A percentile compares a stretch with the other conserved stretches of the same genome.
phyloP scores from a whole-genome alignment of 176 grass and related monocot species.

The Phoenix roebelenii region DNA sequence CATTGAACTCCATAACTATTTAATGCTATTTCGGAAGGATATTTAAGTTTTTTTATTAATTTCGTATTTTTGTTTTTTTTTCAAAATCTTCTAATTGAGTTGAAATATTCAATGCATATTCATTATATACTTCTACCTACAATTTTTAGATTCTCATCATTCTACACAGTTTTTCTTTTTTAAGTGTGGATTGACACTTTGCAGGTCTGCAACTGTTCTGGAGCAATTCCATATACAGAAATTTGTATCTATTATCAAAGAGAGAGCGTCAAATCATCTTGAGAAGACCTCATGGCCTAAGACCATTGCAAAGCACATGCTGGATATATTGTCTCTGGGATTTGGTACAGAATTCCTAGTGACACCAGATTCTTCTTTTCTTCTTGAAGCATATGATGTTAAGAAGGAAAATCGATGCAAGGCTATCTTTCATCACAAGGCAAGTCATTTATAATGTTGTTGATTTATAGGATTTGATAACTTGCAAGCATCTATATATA shows the following conservation, averaged over 20 bases:
- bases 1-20: too few relatives aligned
- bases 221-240: slow-evolving; percentile 69
- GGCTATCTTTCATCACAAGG: slow-evolving; percentile 85
- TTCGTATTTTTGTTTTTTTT: too few relatives aligned
- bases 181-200: slow-evolving; percentile 13
- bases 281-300: slow-evolving; percentile 46
- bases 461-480: neutral
- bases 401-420: slow-evolving; percentile 66
- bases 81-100: too few relatives aligned
- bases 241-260: slow-evolving; percentile 41
- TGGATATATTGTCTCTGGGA: slow-evolving; percentile 49
- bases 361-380: slow-evolving; percentile 41
- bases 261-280: slow-evolving; percentile 32
- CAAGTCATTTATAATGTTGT: slow-evolving; percentile 40
- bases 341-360: slow-evolving; percentile 57
- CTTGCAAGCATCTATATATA: too few relatives aligned
- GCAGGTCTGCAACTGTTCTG: slow-evolving; percentile 64
- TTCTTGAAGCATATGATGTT: slow-evolving; percentile 59
- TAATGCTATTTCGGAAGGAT: too few relatives aligned
- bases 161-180: neutral
- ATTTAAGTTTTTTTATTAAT: too few relatives aligned
- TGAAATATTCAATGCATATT: too few relatives aligned
- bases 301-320: slow-evolving; percentile 39
- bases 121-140: too few relatives aligned
- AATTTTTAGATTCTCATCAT: neutral